phyloP scores from a whole-genome alignment of 352 stramenopile genomes.

The Pythium rishiriense region DNA sequence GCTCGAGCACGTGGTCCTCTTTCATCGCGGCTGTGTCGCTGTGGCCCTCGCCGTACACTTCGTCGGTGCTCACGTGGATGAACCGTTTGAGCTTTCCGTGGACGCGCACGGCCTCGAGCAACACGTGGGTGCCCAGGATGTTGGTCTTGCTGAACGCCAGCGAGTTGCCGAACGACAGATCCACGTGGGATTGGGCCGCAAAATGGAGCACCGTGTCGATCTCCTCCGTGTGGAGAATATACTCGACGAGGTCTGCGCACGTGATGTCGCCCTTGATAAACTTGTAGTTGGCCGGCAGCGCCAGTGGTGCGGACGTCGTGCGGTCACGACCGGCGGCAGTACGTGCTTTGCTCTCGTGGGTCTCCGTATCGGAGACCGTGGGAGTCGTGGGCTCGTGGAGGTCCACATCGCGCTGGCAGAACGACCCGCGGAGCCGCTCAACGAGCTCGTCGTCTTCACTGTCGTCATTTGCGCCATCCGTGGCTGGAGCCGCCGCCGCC shows the following conservation, averaged over 20 bases:
- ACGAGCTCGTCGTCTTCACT: slow-evolving; percentile 39
- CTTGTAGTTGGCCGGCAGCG: slow-evolving; percentile 83
- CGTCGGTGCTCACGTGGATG: slow-evolving; percentile 98
- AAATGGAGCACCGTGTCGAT: slow-evolving; percentile 99
- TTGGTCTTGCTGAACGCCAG: slow-evolving; percentile 98
- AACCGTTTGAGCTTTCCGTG: slow-evolving; percentile 90
- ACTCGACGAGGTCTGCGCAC: slow-evolving; percentile 92
- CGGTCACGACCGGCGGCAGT: slow-evolving; percentile 34
- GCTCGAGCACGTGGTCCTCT: slow-evolving; percentile 94
- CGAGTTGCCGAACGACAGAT: slow-evolving; percentile 99
- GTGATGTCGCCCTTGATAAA: slow-evolving; percentile 98
- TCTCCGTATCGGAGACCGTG: slow-evolving; percentile 16
- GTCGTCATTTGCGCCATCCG: slow-evolving; percentile 32
- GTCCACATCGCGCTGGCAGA: slow-evolving; percentile 51
- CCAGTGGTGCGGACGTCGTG: slow-evolving; percentile 64
- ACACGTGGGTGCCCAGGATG: slow-evolving; percentile 97
- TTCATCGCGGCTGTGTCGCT: slow-evolving; percentile 91
- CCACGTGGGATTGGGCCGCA: slow-evolving; percentile 96
- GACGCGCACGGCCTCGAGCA: slow-evolving; percentile 95
- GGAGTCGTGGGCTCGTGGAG: neutral
- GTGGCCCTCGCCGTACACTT: slow-evolving; percentile 97
- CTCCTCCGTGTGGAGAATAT: slow-evolving; percentile 92
- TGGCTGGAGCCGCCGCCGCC: neutral
- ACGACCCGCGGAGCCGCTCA: slow-evolving; percentile 52
- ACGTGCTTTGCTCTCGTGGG: neutral